Evolutionary conservation across 1,139 yeast species (phyloP).

Genomic region (Blastobotrys ciferrii): DNA sequence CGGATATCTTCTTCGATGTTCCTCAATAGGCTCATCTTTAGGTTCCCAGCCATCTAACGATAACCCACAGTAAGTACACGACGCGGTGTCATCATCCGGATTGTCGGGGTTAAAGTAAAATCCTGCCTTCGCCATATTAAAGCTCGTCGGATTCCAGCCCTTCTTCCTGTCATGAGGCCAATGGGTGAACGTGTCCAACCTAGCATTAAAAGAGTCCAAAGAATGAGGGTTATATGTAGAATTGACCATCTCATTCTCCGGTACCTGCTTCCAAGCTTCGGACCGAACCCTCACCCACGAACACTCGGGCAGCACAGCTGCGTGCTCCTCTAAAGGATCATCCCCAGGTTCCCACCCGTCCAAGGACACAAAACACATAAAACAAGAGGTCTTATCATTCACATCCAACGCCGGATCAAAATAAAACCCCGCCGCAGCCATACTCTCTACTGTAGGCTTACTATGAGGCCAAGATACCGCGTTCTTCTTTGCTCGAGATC

Average conservation of each 20-base stretch:
- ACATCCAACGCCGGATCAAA: slow-evolving; percentile 50
- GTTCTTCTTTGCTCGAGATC: slow-evolving; percentile 26
- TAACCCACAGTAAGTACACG: slow-evolving; percentile 69
- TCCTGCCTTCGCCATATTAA: slow-evolving; percentile 61
- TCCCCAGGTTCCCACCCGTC: slow-evolving; percentile 41
- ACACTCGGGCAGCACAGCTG: slow-evolving; percentile 48
- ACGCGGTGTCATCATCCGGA: slow-evolving; percentile 60
- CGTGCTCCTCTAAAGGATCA: slow-evolving; percentile 46
- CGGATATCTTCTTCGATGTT: slow-evolving; percentile 42
- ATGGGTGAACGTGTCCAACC: slow-evolving; percentile 50
- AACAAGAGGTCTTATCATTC: slow-evolving; percentile 59
- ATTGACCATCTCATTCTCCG: slow-evolving; percentile 15
- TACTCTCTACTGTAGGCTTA: slow-evolving; percentile 30
- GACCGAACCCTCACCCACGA: slow-evolving; percentile 38
- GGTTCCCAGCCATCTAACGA: slow-evolving; percentile 71
- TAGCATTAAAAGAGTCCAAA: slow-evolving; percentile 41
- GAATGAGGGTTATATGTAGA: slow-evolving; percentile 40
- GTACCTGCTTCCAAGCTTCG: slow-evolving; percentile 27
- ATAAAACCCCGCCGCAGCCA: slow-evolving; percentile 70
- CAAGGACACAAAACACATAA: slow-evolving; percentile 49
- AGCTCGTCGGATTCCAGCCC: slow-evolving; percentile 44
- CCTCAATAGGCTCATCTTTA: slow-evolving; percentile 57
- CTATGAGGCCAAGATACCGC: slow-evolving; percentile 34
- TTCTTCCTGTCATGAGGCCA: slow-evolving; percentile 55
- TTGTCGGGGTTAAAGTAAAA: slow-evolving; percentile 67